phyloP scores from a whole-genome alignment of 164 flowering plant species.

The Buxus sempervirens region DNA sequence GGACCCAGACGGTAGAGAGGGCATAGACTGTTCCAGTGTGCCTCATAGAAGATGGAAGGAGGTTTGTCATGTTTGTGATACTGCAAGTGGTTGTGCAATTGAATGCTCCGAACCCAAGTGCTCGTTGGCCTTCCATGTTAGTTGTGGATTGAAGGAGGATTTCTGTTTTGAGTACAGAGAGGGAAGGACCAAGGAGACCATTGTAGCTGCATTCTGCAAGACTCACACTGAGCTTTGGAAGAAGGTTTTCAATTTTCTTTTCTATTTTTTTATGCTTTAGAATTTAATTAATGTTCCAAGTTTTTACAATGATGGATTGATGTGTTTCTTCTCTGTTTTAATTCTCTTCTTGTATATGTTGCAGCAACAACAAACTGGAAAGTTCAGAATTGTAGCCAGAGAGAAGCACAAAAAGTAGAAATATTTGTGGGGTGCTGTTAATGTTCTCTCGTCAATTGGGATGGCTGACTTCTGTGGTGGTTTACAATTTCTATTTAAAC shows the following conservation, averaged over 20 bases:
- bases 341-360: too few relatives aligned
- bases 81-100: constrained; percentile 54
- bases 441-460: too few relatives aligned
- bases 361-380: too few relatives aligned
- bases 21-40: constrained; percentile 59
- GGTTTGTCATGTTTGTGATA: constrained; percentile 58
- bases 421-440: constrained; percentile 41
- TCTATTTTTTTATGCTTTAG: too few relatives aligned
- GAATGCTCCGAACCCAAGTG: constrained; percentile 88
- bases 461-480: too few relatives aligned
- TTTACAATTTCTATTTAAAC: too few relatives aligned
- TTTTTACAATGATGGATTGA: too few relatives aligned
- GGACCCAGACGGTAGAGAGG: constrained; percentile 64
- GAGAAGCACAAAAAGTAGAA: too few relatives aligned
- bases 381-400: too few relatives aligned
- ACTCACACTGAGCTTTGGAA: constrained; percentile 70
- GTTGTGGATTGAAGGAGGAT: constrained; percentile 80
- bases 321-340: too few relatives aligned
- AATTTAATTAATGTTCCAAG: too few relatives aligned
- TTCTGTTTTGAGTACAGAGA: constrained; percentile 70
- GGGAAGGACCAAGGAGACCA: constrained; percentile 44
- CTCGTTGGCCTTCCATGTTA: constrained; percentile 62
- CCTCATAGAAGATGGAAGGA: constrained; percentile 51
- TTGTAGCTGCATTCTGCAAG: constrained; percentile 85
- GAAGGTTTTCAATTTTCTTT: constrained; percentile 39